A percentile compares a stretch with the other conserved stretches of the same genome.
Evolutionary conservation across 106 monocot species (phyloP).

Genomic region (Dioscorea alata): DNA sequence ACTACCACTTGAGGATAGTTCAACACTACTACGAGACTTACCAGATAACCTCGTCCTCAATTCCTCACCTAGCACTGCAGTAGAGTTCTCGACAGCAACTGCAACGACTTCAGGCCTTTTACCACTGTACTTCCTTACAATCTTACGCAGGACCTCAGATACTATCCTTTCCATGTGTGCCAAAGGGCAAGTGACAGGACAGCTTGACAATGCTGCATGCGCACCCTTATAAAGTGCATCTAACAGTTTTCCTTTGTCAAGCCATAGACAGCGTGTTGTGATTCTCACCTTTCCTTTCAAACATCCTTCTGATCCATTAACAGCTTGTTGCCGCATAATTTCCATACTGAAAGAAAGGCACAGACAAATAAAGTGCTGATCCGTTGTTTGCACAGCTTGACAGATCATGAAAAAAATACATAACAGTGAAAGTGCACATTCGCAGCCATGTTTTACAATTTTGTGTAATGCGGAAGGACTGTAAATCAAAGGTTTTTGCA

Average conservation of each 20-base stretch:
- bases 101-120: constrained; percentile 92
- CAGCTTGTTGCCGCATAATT: constrained; percentile 51
- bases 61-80: constrained; percentile 52
- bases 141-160: constrained; percentile 82
- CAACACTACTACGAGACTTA: constrained; percentile 28
- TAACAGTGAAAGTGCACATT: no score
- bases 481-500: no score
- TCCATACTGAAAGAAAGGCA: constrained; percentile 75
- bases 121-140: constrained; percentile 88
- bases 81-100: constrained; percentile 75
- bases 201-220: constrained; percentile 85
- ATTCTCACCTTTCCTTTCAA: constrained; percentile 89
- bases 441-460: no score
- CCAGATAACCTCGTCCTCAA: constrained; percentile 46
- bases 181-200: constrained; percentile 81
- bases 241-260: constrained; percentile 91
- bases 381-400: no score
- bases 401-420: not conserved
- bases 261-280: constrained; percentile 89
- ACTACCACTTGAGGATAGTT: constrained; percentile 15
- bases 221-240: constrained; percentile 97
- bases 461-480: no score
- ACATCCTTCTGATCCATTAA: constrained; percentile 47
- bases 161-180: constrained; percentile 92
- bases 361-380: no score